Base-by-base conservation (phyloP, 2,329 filamentous ascomycete genomes). In the Beauveria varroae region DNA sequence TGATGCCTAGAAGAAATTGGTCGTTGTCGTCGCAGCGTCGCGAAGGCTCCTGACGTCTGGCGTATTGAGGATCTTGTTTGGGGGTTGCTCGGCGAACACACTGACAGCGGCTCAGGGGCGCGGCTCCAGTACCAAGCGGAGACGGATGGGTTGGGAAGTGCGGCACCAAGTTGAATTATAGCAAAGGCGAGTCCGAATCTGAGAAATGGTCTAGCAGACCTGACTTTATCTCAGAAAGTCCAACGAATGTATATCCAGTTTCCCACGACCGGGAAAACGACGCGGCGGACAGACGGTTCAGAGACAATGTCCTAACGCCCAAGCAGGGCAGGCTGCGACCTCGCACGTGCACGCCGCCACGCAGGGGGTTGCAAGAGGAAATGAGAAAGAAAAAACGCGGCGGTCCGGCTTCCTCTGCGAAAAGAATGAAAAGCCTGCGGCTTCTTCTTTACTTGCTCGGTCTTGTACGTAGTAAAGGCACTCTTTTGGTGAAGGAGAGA, bases 1-100 rank as follows among this genome's bases (percentile, higher is more conserved):
- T 43, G 46, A 43, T 58, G 56, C 30, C 46, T 20, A 43, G 34
- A 7, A 43, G 20, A 30, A 58, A 43, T 26, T 43, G 26, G 56
- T 60, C 37, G 40, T 52, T n/a, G 57, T 60, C 24, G 50, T 52
- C 28, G 50, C 50, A 16, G 40, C 37, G 57, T 47, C 26, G 49
- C 22, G 57, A 60, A 51, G 20, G 57, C 57, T 60, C 57, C 57
- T 60, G 47, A 53, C 57, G 57, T 60, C 46, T 60, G 57, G 18
- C 20, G 6, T 12, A n/a, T 60, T 22, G 46, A 50, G 28, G 47
- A 43, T 24, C 30, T 22, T 57, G 20, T 50, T 18, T 30, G 22
- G 26, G 47, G 7, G 57, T 60, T 60, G 57, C 57, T 60, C 49
- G 49, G 57, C 57, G 57, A 60, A 60, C 37, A 20, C 49, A 34